Evolutionary conservation across 345 rosid species (phyloP).

Genomic region (Pugionium dolabratum): DNA sequence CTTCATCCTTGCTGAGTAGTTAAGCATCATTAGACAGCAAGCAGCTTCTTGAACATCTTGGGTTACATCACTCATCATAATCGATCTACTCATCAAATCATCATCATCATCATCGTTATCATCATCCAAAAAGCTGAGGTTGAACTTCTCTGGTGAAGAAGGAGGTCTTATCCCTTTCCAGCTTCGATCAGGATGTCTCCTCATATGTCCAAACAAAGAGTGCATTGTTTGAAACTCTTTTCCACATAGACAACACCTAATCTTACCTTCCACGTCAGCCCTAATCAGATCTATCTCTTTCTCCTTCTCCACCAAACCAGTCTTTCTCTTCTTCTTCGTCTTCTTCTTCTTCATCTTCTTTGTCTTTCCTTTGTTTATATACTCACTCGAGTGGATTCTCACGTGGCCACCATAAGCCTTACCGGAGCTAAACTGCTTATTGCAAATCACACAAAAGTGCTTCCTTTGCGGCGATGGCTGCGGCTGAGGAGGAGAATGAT

Average conservation of each 20-base stretch:
- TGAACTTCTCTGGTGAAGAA: constrained; percentile 18
- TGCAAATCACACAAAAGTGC: constrained; percentile 42
- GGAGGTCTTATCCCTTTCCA: constrained; percentile 68
- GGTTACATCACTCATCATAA: constrained; percentile 10
- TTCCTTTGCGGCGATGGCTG: constrained; percentile 11
- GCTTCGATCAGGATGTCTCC: constrained; percentile 69
- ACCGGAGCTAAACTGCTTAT: constrained; percentile 43
- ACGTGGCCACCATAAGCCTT: constrained; percentile 51
- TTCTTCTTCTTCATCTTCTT: constrained; percentile 30
- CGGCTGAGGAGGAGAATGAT: constrained; percentile 12
- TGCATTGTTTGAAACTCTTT: constrained; percentile 47
- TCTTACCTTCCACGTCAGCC: constrained; percentile 36
- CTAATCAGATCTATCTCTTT: constrained; percentile 33
- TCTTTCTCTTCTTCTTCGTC: constrained; percentile 28
- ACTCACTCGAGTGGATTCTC: constrained; percentile 44
- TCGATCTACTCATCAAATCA: constrained; percentile 24
- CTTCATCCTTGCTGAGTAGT: background rate
- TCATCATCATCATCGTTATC: background rate
- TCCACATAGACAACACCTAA: constrained; percentile 45
- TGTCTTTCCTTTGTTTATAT: constrained; percentile 28
- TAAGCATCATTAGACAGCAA: constrained; percentile 29
- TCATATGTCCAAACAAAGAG: constrained; percentile 81
- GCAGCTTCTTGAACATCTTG: constrained; percentile 35
- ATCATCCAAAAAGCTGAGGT: background rate
- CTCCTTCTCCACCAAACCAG: constrained; percentile 21